These are phyloP conservation scores for Helminthosporium solani DNA, from an alignment of 2,329 filamentous ascomycete genomes.

Conservation along the genomic window DNA sequence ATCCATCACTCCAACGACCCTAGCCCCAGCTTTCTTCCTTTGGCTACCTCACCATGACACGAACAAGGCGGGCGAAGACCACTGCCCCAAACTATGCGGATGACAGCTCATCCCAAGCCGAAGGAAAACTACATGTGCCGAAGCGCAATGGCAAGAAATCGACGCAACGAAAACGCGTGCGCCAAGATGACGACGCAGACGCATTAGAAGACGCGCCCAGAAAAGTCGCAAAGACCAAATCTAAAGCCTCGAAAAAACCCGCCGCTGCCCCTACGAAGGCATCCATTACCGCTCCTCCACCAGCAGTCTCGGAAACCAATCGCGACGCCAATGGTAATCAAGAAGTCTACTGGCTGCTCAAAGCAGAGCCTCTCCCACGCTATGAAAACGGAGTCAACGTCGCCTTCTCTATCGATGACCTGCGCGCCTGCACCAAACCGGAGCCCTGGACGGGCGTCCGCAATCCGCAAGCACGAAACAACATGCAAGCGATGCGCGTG, in stretches of 20 bases:
- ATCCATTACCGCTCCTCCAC: constrained; percentile 9
- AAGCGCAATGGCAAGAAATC: constrained; percentile 25
- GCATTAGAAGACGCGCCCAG: constrained; percentile 16
- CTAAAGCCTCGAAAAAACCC: constrained; percentile 7
- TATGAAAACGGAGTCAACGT: constrained; percentile 86
- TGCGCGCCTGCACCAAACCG: constrained; percentile 69
- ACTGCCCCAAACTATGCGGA: constrained; percentile 24
- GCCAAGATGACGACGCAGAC: constrained; percentile 19
- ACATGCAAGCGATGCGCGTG: constrained; percentile 85
- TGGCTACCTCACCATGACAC: too few relatives aligned
- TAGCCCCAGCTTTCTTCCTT: too few relatives aligned
- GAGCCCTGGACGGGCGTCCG: constrained; percentile 82
- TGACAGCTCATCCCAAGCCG: constrained; percentile 14
- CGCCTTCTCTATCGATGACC: constrained; percentile 90
- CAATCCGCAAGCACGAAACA: constrained; percentile 69
- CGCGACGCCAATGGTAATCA: constrained; percentile 29
- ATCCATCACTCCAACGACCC: too few relatives aligned
- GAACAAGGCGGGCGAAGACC: constrained; percentile 18
- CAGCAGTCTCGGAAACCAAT: constrained; percentile 22
- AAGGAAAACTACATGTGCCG: constrained; percentile 13
- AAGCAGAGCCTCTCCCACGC: constrained; percentile 75
- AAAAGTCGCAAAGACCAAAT: constrained; percentile 17
- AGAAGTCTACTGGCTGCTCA: constrained; percentile 51
- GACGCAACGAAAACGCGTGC: constrained; percentile 32
- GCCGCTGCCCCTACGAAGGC: constrained; percentile 2